Evolutionary conservation across 23 red algal genomes (phyloP), one percentile per base, ranked within the genome.

Genomic region (Gracilaria gracilis): DNA sequence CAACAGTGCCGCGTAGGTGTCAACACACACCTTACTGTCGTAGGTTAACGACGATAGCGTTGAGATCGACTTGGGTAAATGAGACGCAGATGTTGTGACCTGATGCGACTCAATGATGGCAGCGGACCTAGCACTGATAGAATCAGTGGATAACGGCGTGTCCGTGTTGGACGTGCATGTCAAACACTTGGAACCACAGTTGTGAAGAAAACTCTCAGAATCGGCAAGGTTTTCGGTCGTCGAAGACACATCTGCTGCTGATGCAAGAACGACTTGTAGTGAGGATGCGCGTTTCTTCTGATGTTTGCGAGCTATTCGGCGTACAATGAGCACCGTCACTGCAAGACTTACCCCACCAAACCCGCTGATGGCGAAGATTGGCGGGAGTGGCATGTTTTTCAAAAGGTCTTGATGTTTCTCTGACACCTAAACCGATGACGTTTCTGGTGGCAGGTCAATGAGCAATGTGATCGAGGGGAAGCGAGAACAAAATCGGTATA

Each of bases 341-440:
- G 84, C 84, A 29, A 87, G 39, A 72, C 47, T 49, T 1, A 87
- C 19, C 35, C 84, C 67, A 39, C 84, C 67, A 25, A 87, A 47
- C 29, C 84, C 84, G 44, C 47, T 39, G 84, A 87, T 39, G 19
- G 69, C 25, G 67, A 87, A 74, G 51, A 87, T 33, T 39, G 62
- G 62, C n/a, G 69, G 51, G 24, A 57, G 39, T 7, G 62, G 64
- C 84, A 87, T 87, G 42, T 20, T 54, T 24, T 12, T 82, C 53
- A 39, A 38, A 42, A 31, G 1, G 51, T 55, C 51, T 55, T 55
- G 33, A 28, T 13, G 74, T 33, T 51, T 7, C 39, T 35, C 37
- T 0, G 33, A 24, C 6, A 21, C 72, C 23, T 54, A 28, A 19
- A 42, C 36, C 9, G 25, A 73, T 73, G 34, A 39, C 33, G 44